phyloP scores from a whole-genome alignment of 139 green algal genomes.

The Picochlorum sp. region DNA sequence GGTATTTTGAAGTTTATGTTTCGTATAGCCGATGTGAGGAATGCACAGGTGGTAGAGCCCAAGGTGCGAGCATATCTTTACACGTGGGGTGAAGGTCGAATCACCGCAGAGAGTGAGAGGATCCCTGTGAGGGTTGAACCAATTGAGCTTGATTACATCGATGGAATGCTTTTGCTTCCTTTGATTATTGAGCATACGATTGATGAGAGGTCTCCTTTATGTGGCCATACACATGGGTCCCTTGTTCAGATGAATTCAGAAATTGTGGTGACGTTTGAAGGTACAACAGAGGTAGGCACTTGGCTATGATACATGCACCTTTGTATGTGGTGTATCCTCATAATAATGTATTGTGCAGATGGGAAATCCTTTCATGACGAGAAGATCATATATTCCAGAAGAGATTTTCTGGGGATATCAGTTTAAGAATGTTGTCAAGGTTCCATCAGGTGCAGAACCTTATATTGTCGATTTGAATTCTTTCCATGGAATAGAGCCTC shows the following conservation, averaged over 20 bases:
- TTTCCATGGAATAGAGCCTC: constrained; percentile 73
- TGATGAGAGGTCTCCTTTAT: constrained; percentile 72
- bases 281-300: constrained; percentile 41
- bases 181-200: constrained; percentile 76
- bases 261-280: constrained; percentile 79
- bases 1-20: constrained; percentile 91
- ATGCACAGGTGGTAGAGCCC: constrained; percentile 24
- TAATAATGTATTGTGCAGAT: constrained; percentile 20
- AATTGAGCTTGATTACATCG: constrained; percentile 44
- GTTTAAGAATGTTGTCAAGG: constrained; percentile 45
- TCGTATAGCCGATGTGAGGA: constrained; percentile 70
- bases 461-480: constrained; percentile 58
- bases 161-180: constrained; percentile 73
- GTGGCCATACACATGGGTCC: constrained; percentile 56
- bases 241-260: constrained; percentile 56
- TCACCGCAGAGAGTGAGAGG: constrained; percentile 69
- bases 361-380: background rate
- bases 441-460: constrained; percentile 8
- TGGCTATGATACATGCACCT: no score
- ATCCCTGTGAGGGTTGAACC: constrained; percentile 45
- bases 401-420: constrained; percentile 77
- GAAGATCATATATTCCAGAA: constrained; percentile 36
- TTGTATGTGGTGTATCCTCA: no score
- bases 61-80: constrained; percentile 47
- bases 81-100: constrained; percentile 59